Percentiles rank a stretch among this genome's conserved stretches.
Conservation (phyloP, 176 grass and related monocot species). For the Cenchrus fungigraminus region DNA sequence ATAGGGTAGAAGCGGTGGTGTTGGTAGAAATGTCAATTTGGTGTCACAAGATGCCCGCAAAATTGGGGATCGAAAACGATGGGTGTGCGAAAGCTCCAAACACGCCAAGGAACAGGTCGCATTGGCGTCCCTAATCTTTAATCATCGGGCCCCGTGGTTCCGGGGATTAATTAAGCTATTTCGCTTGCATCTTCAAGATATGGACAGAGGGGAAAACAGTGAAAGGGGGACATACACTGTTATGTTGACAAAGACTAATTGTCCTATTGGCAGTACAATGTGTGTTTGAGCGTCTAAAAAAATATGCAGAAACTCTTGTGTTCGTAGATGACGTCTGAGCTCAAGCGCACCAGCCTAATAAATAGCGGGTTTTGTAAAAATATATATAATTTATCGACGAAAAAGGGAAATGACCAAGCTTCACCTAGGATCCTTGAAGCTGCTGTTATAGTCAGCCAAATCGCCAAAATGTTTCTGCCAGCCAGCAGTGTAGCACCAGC, state of each 20-base stretch:
- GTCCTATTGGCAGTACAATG: neutral
- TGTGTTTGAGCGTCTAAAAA: neutral
- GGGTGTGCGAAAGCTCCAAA: neutral
- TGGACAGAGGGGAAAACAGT: neutral
- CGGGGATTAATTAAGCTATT: neutral
- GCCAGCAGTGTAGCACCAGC: no score
- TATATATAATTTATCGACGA: no score
- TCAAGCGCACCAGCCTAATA: no score
- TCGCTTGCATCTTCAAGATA: neutral
- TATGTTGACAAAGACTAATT: neutral
- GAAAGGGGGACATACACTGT: neutral
- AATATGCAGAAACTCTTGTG: no score
- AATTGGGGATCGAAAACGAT: neutral
- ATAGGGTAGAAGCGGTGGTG: neutral
- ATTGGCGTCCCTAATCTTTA: neutral
- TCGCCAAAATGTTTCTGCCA: no score
- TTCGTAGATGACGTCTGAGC: no score
- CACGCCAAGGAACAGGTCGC: neutral
- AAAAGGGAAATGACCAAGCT: no score
- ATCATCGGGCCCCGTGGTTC: neutral
- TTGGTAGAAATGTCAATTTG: neutral
- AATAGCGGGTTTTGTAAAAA: no score
- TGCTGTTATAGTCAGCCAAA: no score
- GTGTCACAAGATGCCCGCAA: neutral
- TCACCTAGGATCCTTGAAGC: no score